Base-by-base conservation (phyloP, 1,139 yeast species). In the Pichia cactophila region DNA sequence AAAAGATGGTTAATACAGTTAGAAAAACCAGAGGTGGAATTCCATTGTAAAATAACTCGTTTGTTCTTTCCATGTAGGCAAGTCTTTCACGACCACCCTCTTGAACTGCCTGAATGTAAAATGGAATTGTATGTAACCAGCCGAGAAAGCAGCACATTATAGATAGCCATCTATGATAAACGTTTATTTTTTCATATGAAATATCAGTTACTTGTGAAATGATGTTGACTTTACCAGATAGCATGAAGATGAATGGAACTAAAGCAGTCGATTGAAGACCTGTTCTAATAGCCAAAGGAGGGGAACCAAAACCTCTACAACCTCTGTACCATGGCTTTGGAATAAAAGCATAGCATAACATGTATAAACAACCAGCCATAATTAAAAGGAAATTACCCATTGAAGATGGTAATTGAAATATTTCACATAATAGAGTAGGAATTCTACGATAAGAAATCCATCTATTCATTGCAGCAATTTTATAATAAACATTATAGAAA, bases 241-340 rank as follows among this genome's bases (percentile, higher is more conserved):
- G 62, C 2, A 77, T 67, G 52, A 74, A 72, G 31, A 78, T 61
- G 56, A 77, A 75, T 0, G 83, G 83, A 3, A 77, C 69, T 50
- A 78, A 65, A 0, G 82, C 81, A 28, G 74, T 67, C 5, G 80
- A 72, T 72, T 75, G 72, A 38, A 77, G 53, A 2, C 82, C 83
- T 1, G 81, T 68, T 48, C 83, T 63, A 1, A 77, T 73, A 0
- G 79, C 80, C 45, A 79, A 56, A n/a, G 86, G 86, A n/a, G 86
- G 83, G 1, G 82, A 70, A 1, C 86, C 86, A 62, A 80, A 80
- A 0, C 78, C 79, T 6, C 64, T 47, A 60, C 86, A 81, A 0
- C 68, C 77, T 54, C 85, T 65, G 58, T 76, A 77, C 75, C 78
- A 80, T 49, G 71, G 70, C 51, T 75, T 80, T 5, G 85, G 86